phyloP scores from a whole-genome alignment of 495 filamentous ascomycete species.

The Aspergillus cristatus region DNA sequence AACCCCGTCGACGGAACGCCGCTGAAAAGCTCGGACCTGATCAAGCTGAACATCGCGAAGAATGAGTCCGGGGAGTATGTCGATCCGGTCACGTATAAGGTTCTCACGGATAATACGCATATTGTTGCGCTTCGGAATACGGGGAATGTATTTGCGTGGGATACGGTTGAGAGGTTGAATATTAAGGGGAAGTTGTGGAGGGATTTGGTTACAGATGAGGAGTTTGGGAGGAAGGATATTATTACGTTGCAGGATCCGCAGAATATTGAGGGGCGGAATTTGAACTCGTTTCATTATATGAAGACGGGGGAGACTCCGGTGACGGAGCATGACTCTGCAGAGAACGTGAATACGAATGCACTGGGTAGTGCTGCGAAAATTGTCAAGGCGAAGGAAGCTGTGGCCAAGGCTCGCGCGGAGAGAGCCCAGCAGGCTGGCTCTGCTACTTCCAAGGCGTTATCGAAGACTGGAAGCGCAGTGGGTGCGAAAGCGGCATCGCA shows the following conservation, averaged over 20 bases:
- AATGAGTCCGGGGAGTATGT: slow-evolving; percentile 91
- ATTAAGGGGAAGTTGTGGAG: slow-evolving; percentile 96
- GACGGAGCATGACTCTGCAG: slow-evolving; percentile 45
- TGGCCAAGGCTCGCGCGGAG: slow-evolving; percentile 68
- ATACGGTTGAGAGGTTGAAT: slow-evolving; percentile 90
- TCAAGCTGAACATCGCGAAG: slow-evolving; percentile 84
- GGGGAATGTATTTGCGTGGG: slow-evolving; percentile 92
- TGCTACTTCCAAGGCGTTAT: slow-evolving; percentile 24
- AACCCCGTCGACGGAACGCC: slow-evolving; percentile 81
- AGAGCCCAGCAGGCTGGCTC: slow-evolving; percentile 30
- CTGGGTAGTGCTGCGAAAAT: slow-evolving; percentile 81
- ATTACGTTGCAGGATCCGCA: slow-evolving; percentile 96
- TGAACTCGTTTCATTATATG: slow-evolving; percentile 83
- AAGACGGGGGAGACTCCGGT: slow-evolving; percentile 69
- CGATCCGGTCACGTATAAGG: slow-evolving; percentile 94
- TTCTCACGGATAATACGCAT: slow-evolving; percentile 96
- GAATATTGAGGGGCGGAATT: slow-evolving; percentile 72
- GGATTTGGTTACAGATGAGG: slow-evolving; percentile 79
- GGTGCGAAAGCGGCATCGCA: slow-evolving; percentile 7
- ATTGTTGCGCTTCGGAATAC: slow-evolving; percentile 82
- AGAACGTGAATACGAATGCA: slow-evolving; percentile 64
- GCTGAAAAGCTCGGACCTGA: slow-evolving; percentile 70
- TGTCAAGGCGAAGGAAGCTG: slow-evolving; percentile 82
- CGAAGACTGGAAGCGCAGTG: slow-evolving; percentile 23
- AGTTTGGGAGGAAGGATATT: slow-evolving; percentile 86